Base-by-base conservation (phyloP, 306 rosid species). In the Quercus berberidifolia region DNA sequence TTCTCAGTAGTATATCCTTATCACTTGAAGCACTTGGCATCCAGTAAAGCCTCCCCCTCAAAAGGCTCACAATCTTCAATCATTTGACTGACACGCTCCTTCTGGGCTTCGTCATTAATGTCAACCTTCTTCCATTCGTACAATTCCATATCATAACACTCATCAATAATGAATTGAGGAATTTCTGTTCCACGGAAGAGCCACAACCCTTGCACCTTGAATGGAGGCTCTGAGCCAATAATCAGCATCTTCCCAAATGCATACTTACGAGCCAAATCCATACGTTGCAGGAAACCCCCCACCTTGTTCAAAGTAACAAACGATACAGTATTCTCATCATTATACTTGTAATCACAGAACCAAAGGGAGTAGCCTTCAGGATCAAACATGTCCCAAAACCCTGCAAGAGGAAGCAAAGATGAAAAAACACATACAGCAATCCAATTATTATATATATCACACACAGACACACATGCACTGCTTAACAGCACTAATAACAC, bases 341-440 rank as follows among this genome's bases (percentile, higher is more conserved):
- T 85, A 92, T 94, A 94, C 74, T 94, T 94, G 94, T 92, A 94
- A 18, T 90, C 90, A 83, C 98, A 94, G 89, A 94, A 92, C 98
- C 97, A 92, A 1, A 94, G 92, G 62, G 98, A 94, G 80, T 94
- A 94, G 9, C 98, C 97, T 80, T 94, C 98, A 0, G 98, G 96
- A 73, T 94, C 98, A 75, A 89, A 94, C 97, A 92, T 94, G 78
- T 94, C 97, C 98, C 98, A 94, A 71, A 92, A 94, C 79, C 98
- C 98, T 94, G 87, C 79, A 78, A 79, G 26, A 30, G 31, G 26
- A 35, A 38, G 72, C 51, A 68, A 68, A 19, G 8, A 68, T 68
- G 15, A 63, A 15, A 26, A 59, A 35, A 35, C 38, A 35, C 35
- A 13, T 35, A 9, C 3, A 19, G 2, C 5, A 35, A 35, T 23